A percentile compares a stretch with the other conserved stretches of the same genome.
Evolutionary conservation across 2,329 filamentous ascomycete genomes (phyloP).

Genomic region (Apiospora phragmitis): DNA sequence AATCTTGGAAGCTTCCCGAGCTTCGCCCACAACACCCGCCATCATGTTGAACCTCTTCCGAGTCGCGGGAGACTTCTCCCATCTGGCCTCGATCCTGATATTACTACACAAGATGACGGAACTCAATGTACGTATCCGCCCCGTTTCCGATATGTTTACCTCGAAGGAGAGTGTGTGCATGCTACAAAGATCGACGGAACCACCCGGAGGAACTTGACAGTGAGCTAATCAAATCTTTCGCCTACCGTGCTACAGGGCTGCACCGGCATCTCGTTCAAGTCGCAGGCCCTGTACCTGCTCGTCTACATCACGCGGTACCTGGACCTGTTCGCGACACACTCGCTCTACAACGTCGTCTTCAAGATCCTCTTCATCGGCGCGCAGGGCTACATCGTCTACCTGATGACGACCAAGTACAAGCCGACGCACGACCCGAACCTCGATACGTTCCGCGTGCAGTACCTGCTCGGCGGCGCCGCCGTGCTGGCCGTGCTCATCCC

Average conservation of each 20-base stretch:
- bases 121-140: slow-evolving; percentile 67
- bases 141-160: not conserved
- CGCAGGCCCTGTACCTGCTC: slow-evolving; percentile 89
- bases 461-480: slow-evolving; percentile 80
- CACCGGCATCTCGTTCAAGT: slow-evolving; percentile 97
- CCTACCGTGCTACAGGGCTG: slow-evolving; percentile 67
- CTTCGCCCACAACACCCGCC: not conserved
- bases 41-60: slow-evolving; percentile 56
- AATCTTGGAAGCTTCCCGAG: not conserved
- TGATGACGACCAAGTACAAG: slow-evolving; percentile 97
- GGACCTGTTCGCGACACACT: slow-evolving; percentile 83
- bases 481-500: slow-evolving; percentile 81
- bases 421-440: slow-evolving; percentile 96
- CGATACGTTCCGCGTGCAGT: slow-evolving; percentile 96
- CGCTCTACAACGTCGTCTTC: slow-evolving; percentile 90
- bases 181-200: not conserved
- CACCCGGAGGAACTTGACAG: not conserved
- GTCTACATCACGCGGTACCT: slow-evolving; percentile 95
- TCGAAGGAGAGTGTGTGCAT: not conserved
- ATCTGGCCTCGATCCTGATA: slow-evolving; percentile 91
- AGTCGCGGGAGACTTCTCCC: slow-evolving; percentile 80
- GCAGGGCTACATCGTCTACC: slow-evolving; percentile 92
- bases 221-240: slow-evolving; percentile 12
- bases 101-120: slow-evolving; percentile 95
- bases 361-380: slow-evolving; percentile 93